A percentile compares a stretch with the other conserved stretches of the same genome.
Conservation (phyloP, 2,329 filamentous ascomycete species). For the Sclerotinia subarctica region DNA sequence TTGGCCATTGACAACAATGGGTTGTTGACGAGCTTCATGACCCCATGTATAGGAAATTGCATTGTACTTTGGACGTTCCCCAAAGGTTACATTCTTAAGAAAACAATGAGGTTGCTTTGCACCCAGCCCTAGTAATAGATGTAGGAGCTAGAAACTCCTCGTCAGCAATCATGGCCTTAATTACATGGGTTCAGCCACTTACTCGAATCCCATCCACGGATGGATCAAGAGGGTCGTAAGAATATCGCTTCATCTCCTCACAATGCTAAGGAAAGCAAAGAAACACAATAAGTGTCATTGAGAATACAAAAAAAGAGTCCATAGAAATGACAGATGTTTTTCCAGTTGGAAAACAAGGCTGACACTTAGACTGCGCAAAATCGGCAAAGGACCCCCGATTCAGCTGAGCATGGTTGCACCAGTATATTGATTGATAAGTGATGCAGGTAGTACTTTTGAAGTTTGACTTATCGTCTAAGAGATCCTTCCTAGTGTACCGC, state of each 20-base stretch:
- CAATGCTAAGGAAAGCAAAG: not conserved
- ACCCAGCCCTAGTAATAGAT: not conserved
- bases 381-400: not conserved
- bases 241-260: slow-evolving; percentile 6
- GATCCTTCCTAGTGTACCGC: not conserved
- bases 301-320: not conserved
- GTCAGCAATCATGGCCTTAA: not conserved
- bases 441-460: not conserved
- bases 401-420: not conserved
- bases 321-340: not conserved
- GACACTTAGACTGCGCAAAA: too few species aligned
- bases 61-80: slow-evolving; percentile 27
- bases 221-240: slow-evolving; percentile 17
- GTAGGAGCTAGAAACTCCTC: not conserved
- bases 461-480: not conserved
- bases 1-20: slow-evolving; percentile 27
- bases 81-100: slow-evolving; percentile 22
- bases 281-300: not conserved
- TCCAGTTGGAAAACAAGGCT: not conserved
- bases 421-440: not conserved
- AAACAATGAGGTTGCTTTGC: not conserved
- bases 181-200: not conserved
- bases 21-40: slow-evolving; percentile 16
- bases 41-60: slow-evolving; percentile 37
- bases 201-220: slow-evolving; percentile 20